Base-by-base conservation (phyloP, 306 rosid species). In the Rubus parviflorus region DNA sequence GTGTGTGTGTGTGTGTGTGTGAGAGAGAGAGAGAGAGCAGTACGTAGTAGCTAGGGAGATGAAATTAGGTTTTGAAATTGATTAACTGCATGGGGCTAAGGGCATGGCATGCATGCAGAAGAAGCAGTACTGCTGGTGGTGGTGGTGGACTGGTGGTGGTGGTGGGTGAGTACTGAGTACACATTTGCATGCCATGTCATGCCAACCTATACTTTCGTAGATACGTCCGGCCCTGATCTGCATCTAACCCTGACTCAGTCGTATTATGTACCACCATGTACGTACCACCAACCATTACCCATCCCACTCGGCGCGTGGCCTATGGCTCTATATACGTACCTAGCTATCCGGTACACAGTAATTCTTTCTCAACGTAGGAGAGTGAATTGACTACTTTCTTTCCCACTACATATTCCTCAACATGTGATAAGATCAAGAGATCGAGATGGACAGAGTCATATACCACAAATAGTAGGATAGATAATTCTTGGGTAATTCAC, bases 111-210 rank as follows among this genome's bases (percentile, higher is more conserved):
- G 96, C 90, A 88, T 87, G 89, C 88, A 68, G 56, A 16, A 56
- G 68, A 6, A 62, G 42, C 68, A 58, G 65, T 30, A 30, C 35
- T 30, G 35, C 64, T 23, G 12, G 64, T 37, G 23, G 37, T 57
- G 42, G 41, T 61, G 46, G 70, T 38, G 22, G 68, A 30, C 64
- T 23, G 12, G 64, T 37, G 23, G 37, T 57, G 42, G 41, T 61
- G 22, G 70, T 64, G 22, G 68, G 69, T 37, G n/a, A n/a, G n/a
- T n/a, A n/a, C n/a, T 72, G 81, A 87, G 77, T 77, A 80, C 83
- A 77, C 84, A 58, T 64, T 78, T 85, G 95, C 95, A 93, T 93
- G 98, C 90, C 98, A 89, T 89, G 85, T 87, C 93, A 87, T 90
- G 90, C 88, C 98, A 93, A 85, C 80, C 83, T 80, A 84, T 89